Percentiles rank a stretch among this genome's conserved stretches.
Evolutionary conservation across 2,329 filamentous ascomycete genomes (phyloP).

Genomic region (Fusarium sp.): DNA sequence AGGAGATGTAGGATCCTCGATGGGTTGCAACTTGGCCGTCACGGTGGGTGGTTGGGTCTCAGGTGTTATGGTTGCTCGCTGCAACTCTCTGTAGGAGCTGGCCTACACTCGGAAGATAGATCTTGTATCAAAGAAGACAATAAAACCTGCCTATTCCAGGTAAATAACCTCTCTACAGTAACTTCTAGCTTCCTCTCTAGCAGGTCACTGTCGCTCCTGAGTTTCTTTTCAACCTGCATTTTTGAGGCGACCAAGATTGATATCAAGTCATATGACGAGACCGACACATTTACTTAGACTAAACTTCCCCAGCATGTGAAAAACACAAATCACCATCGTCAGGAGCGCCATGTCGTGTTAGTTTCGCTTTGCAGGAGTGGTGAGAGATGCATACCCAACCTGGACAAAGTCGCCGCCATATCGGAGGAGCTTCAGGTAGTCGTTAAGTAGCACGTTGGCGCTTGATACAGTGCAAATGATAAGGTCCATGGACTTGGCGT

Average conservation of each 20-base stretch:
- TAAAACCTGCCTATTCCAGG: background rate
- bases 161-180: background rate
- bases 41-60: background rate
- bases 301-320: background rate
- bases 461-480: background rate
- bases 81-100: background rate
- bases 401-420: conserved; percentile 70
- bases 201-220: background rate
- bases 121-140: background rate
- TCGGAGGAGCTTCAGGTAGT: conserved; percentile 60
- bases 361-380: conserved; percentile 2
- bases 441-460: background rate
- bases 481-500: background rate
- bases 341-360: background rate
- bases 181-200: background rate
- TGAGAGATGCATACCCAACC: conserved; percentile 61
- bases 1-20: background rate
- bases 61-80: background rate
- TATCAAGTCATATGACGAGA: background rate
- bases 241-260: background rate
- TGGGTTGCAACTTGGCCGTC: background rate
- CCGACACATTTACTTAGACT: background rate
- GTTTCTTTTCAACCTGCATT: background rate
- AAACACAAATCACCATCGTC: background rate
- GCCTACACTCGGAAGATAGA: no score